A percentile compares a stretch with the other conserved stretches of the same genome.
Conservation (phyloP, 1,139 yeast species). For the Groenewaldozyma auringiensis region DNA sequence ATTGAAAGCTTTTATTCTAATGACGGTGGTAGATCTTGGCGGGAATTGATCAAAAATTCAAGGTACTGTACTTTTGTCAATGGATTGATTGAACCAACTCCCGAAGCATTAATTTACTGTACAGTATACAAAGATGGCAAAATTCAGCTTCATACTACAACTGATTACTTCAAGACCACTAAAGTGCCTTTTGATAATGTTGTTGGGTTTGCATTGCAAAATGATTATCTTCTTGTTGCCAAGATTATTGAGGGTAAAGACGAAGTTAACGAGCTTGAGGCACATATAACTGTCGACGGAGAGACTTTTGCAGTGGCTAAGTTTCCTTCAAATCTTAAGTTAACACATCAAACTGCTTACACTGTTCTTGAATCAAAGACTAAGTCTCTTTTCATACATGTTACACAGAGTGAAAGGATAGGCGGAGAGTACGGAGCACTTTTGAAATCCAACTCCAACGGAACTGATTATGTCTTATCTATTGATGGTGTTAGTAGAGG, state of each 20-base stretch:
- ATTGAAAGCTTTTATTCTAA: conserved; percentile 45
- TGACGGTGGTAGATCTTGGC: conserved; percentile 55
- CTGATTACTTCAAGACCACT: conserved; percentile 43
- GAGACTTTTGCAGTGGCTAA: conserved; percentile 64
- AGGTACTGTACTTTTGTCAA: conserved; percentile 62
- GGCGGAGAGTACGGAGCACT: conserved; percentile 68
- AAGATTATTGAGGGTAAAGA: conserved; percentile 35
- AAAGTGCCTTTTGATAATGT: conserved; percentile 42
- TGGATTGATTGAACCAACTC: conserved; percentile 34
- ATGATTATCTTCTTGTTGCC: conserved; percentile 69
- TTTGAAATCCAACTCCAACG: conserved; percentile 90
- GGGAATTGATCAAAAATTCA: conserved; percentile 42
- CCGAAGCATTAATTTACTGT: conserved; percentile 56
- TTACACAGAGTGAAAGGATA: conserved; percentile 50
- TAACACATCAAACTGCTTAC: conserved; percentile 66
- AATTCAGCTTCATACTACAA: conserved; percentile 31
- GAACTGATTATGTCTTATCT: conserved; percentile 78
- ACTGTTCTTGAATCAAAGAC: conserved; percentile 74
- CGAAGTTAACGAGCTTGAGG: conserved; percentile 36
- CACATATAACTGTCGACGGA: conserved; percentile 82
- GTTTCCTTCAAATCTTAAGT: conserved; percentile 63
- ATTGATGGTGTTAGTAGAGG: conserved; percentile 73
- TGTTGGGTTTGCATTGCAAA: conserved; percentile 58
- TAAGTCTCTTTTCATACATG: conserved; percentile 73
- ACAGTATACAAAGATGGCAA: conserved; percentile 29